Conservation (phyloP, 2,329 filamentous ascomycete genomes). For the Nemania sp. region DNA sequence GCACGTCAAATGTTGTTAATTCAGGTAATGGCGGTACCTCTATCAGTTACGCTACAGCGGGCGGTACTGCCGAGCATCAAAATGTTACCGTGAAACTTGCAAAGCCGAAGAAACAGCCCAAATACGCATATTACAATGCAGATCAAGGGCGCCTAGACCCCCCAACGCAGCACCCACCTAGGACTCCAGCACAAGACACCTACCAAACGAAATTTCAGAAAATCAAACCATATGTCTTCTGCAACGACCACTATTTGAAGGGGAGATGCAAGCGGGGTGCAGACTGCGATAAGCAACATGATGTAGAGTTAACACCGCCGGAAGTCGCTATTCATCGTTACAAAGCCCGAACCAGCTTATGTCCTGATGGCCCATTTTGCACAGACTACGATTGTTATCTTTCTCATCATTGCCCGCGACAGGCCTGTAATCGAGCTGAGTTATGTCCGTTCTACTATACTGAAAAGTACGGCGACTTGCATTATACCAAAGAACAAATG, state of each 20-base stretch:
- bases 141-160: slow-evolving; percentile 39
- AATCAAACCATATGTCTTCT: slow-evolving; percentile 40
- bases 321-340: slow-evolving; percentile 43
- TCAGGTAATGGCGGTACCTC: slow-evolving; percentile 42
- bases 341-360: slow-evolving; percentile 42
- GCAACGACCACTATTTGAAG: slow-evolving; percentile 42
- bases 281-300: slow-evolving; percentile 40
- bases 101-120: slow-evolving; percentile 39
- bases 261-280: slow-evolving; percentile 37
- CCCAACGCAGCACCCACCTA: slow-evolving; percentile 38
- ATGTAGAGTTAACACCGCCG: slow-evolving; percentile 35
- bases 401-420: slow-evolving; percentile 40
- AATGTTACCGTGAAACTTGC: slow-evolving; percentile 40
- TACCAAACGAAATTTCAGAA: slow-evolving; percentile 40
- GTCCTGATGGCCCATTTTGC: slow-evolving; percentile 39
- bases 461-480: slow-evolving; percentile 38
- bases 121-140: slow-evolving; percentile 38
- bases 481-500: slow-evolving; percentile 38
- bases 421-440: slow-evolving; percentile 33
- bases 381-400: slow-evolving; percentile 42
- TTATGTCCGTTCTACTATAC: slow-evolving; percentile 38
- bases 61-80: slow-evolving; percentile 37
- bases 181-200: slow-evolving; percentile 36
- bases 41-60: slow-evolving; percentile 42
- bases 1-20: slow-evolving; percentile 37